Percentiles rank a stretch among this genome's conserved stretches.
Conservation (phyloP, 164 flowering plant genomes). For the Saururus chinensis region DNA sequence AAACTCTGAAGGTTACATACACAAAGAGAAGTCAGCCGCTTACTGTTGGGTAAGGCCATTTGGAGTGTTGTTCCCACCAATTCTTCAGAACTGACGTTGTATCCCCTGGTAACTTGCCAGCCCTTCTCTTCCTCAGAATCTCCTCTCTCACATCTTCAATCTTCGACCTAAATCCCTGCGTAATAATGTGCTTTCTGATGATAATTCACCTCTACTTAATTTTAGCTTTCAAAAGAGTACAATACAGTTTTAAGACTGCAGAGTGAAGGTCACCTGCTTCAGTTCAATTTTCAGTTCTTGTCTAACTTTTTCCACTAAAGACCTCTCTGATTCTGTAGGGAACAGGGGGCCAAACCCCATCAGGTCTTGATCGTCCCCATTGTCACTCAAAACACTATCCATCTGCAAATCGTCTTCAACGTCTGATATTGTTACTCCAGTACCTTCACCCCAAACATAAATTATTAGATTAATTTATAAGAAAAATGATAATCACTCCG, state of each 20-base stretch:
- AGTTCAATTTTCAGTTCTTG: constrained; percentile 87
- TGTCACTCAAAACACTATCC: constrained; percentile 49
- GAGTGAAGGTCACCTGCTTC: constrained; percentile 50
- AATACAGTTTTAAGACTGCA: no score
- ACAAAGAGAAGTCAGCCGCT: constrained; percentile 10
- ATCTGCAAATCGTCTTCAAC: constrained; percentile 73
- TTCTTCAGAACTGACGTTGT: constrained; percentile 66
- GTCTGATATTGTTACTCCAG: constrained; percentile 90
- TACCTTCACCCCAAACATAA: constrained; percentile 85
- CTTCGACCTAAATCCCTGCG: constrained; percentile 70
- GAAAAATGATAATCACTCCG: no score
- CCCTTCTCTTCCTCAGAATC: constrained; percentile 70
- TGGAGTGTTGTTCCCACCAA: constrained; percentile 88
- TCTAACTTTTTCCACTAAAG: constrained; percentile 86
- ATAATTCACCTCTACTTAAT: no score
- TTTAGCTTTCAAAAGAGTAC: no score
- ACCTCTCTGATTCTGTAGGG: constrained; percentile 90
- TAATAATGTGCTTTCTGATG: not conserved
- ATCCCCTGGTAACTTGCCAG: constrained; percentile 84
- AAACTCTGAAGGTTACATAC: no score
- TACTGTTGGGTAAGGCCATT: constrained; percentile 95
- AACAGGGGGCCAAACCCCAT: constrained; percentile 89
- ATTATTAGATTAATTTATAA: no score
- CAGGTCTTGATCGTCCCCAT: constrained; percentile 56
- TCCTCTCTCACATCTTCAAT: constrained; percentile 91